Evolutionary conservation across 2,329 filamentous ascomycete genomes (phyloP), one percentile per base, ranked within the genome.

Genomic region (Scortechinia acanthostroma): DNA sequence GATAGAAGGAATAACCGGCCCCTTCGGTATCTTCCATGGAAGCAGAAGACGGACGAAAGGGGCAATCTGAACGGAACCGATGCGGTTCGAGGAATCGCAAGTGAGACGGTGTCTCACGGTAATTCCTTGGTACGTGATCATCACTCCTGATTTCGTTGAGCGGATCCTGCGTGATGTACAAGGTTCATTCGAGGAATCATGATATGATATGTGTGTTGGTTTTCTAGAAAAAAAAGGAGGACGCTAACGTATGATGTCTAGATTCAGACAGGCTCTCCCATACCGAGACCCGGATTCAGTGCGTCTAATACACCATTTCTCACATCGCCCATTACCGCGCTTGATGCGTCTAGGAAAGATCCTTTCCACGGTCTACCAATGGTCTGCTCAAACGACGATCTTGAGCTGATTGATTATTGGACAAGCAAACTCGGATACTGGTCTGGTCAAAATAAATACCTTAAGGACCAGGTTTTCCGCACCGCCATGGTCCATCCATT

Each of bases 401-500:
- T 58, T 35, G 56, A 61, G 30, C 51, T 66, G 35, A 52, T 54
- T 3, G 59, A 65, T 40, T 58, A 54, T 40, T 67, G 62, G 62
- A 57, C 52, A 2, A 57, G 51, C 42, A 60, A 57, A 40, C 51
- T 66, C 42, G 55, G 55, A 1, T 66, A 66, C 46, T 67, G 64
- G 64, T 66, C 64, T 5, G 64, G 64, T 2, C 59, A 63, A 45
- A 66, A 66, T 45, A 45, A 49, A 21, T 52, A 60, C 25, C 50
- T 66, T 20, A 67, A 66, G 46, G 53, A 59, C 10, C 52, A 53
- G 6, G 56, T 62, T 4, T 65, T 64, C 46, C 55, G 54, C 33
- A 52, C 54, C 3, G 57, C 62, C 21, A 59, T 61, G 52, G 49
- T 47, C 19, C 53, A 64, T 48, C 58, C 57, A 5, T 50, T 63